phyloP scores from a whole-genome alignment of 345 rosid species.

The Sisymbrium irio region DNA sequence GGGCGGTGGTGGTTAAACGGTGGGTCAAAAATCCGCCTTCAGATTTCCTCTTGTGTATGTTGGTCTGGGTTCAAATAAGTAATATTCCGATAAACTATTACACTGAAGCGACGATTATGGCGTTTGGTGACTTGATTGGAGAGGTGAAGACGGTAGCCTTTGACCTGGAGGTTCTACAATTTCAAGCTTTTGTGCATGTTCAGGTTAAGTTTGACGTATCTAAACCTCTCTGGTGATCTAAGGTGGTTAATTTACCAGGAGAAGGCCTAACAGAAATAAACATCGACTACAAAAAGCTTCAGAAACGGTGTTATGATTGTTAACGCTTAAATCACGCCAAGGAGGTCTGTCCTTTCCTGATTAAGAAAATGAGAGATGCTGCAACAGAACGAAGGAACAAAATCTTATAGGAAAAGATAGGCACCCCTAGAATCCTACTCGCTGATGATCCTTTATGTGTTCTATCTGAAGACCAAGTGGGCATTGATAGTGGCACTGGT shows the following conservation, averaged over 20 bases:
- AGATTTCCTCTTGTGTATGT: background rate
- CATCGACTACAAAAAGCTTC: no score
- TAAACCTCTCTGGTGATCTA: background rate
- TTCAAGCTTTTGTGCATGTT: background rate
- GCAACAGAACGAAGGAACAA: background rate
- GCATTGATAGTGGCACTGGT: fast-evolving
- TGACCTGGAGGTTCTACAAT: background rate
- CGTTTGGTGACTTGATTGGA: background rate
- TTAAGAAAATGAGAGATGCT: fast-evolving
- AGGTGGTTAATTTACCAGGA: background rate
- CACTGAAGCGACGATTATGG: background rate
- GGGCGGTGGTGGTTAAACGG: background rate
- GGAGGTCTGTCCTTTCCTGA: background rate
- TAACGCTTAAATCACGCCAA: background rate
- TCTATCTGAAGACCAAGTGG: no score
- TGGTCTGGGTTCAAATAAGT: background rate
- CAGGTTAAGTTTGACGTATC: background rate
- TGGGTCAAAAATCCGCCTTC: background rate
- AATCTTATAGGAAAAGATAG: no score
- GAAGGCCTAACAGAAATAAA: background rate
- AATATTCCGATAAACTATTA: background rate
- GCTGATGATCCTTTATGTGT: no score
- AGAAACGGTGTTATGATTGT: background rate
- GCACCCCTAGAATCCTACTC: no score
- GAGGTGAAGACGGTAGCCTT: background rate